phyloP scores from a whole-genome alignment of 2,329 filamentous ascomycete genomes.

The Periconia sp. region DNA sequence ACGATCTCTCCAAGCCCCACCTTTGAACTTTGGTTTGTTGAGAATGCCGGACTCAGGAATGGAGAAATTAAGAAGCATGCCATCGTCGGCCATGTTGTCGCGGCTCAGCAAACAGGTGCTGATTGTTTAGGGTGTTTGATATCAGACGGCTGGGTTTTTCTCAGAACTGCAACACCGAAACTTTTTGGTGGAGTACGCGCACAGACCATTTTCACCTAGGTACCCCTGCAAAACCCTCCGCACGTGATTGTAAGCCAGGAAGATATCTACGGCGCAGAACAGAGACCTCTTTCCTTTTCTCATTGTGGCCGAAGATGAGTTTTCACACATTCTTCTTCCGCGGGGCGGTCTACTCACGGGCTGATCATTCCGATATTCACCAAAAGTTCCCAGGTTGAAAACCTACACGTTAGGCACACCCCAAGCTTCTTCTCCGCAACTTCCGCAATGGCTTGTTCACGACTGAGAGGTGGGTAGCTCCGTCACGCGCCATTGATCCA shows the following conservation, averaged over 20 bases:
- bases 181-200: constrained; percentile 21
- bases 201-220: constrained; percentile 7
- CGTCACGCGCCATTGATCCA: constrained; percentile 12
- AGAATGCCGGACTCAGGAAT: constrained; percentile 68
- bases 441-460: constrained; percentile 27
- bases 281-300: constrained; percentile 22
- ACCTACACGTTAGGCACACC: not conserved
- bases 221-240: constrained; percentile 4
- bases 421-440: constrained; percentile 21
- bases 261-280: constrained; percentile 27
- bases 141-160: not conserved
- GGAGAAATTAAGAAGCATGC: constrained; percentile 91
- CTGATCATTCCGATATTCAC: constrained; percentile 8
- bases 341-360: constrained; percentile 8
- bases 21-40: constrained; percentile 69
- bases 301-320: constrained; percentile 19
- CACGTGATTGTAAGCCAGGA: constrained; percentile 18
- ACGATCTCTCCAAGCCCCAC: constrained; percentile 91
- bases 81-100: constrained; percentile 81
- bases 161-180: constrained; percentile 8
- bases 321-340: constrained; percentile 5
- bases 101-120: not conserved
- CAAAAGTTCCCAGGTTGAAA: constrained; percentile 5
- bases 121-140: constrained; percentile 3
- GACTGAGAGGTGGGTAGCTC: constrained; percentile 19